A percentile compares a stretch with the other conserved stretches of the same genome.
phyloP scores from a whole-genome alignment of 768 basidiomycete species.

The Pholiota conissans region DNA sequence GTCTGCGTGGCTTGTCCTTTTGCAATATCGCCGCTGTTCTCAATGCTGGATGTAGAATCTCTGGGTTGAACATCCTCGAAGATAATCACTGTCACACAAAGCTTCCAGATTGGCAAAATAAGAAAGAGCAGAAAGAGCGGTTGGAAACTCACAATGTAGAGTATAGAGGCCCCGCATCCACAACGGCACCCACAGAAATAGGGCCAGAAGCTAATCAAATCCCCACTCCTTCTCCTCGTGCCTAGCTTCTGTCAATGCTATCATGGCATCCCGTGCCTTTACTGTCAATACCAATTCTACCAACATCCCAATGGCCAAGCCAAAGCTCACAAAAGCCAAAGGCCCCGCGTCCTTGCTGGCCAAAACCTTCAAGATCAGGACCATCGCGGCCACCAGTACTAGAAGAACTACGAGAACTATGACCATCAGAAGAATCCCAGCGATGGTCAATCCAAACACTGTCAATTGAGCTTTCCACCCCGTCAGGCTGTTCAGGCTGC shows the following conservation, averaged over 20 bases:
- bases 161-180: neutral
- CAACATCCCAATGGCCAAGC: neutral
- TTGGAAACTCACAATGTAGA: neutral
- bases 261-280: neutral
- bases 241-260: neutral
- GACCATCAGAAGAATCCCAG: neutral
- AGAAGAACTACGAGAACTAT: neutral
- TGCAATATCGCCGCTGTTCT: too few species aligned
- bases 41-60: too few species aligned
- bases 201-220: constrained; percentile 2
- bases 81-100: too few species aligned
- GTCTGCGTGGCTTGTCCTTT: too few species aligned
- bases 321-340: neutral
- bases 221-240: neutral
- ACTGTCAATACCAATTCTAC: neutral
- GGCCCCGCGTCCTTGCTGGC: too few species aligned
- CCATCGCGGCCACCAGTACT: neutral
- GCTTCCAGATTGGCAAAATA: too few species aligned
- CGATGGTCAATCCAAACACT: neutral
- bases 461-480: neutral
- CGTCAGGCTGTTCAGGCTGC: neutral
- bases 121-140: too few species aligned
- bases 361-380: too few species aligned
- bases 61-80: too few species aligned
- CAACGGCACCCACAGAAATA: neutral